phyloP scores from a whole-genome alignment of 305 asterid species.

The Solanum hybrid region DNA sequence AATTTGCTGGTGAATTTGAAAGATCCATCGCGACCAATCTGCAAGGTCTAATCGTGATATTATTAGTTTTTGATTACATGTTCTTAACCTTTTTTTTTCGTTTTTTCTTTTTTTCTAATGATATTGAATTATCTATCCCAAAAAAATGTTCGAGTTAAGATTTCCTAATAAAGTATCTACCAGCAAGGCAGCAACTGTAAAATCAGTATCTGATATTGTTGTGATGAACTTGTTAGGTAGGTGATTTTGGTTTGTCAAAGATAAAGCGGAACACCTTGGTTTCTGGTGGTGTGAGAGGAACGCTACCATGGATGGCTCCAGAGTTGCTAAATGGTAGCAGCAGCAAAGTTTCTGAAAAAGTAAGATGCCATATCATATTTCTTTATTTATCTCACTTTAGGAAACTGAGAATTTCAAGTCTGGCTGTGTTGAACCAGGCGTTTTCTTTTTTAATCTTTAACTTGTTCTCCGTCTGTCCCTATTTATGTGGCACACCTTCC shows the following conservation, averaged over 20 bases:
- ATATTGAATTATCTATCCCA: neutral
- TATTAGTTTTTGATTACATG: neutral
- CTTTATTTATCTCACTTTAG: slow-evolving; percentile 1
- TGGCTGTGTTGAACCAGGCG: neutral
- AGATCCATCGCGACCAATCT: slow-evolving; percentile 75
- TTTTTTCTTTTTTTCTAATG: neutral
- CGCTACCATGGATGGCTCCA: slow-evolving; percentile 94
- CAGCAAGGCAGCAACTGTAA: neutral
- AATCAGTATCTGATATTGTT: neutral
- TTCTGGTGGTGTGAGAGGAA: slow-evolving; percentile 85
- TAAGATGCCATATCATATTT: slow-evolving; percentile 12
- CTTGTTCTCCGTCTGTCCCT: neutral
- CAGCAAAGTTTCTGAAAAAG: slow-evolving; percentile 85
- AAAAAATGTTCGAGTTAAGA: neutral
- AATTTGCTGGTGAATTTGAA: slow-evolving; percentile 67
- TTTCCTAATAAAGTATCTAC: neutral
- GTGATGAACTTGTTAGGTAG: slow-evolving; percentile 43
- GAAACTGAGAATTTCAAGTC: neutral
- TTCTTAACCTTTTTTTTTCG: neutral
- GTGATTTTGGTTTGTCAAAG: slow-evolving; percentile 80
- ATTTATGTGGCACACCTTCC: neutral
- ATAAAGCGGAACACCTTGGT: slow-evolving; percentile 75
- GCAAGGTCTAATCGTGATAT: slow-evolving; percentile 41
- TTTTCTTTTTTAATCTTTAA: neutral
- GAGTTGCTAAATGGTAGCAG: slow-evolving; percentile 77